Evolutionary conservation across 2,329 filamentous ascomycete species (phyloP).

Genomic region (Tolypocladium nubicola): DNA sequence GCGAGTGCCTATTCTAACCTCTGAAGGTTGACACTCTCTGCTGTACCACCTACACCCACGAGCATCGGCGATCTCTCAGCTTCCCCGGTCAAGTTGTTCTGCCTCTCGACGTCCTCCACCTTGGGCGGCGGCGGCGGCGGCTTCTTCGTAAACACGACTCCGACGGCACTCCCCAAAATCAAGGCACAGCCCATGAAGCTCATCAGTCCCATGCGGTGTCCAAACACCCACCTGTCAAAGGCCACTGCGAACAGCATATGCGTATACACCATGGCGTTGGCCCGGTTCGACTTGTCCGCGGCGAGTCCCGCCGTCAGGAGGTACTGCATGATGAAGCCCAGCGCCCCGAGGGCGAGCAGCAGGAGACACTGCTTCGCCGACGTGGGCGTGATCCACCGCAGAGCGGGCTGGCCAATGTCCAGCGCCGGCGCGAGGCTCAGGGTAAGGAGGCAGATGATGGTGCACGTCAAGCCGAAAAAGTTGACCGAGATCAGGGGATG

Average conservation of each 20-base stretch:
- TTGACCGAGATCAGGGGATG: constrained; percentile 80
- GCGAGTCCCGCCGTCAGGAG: constrained; percentile 69
- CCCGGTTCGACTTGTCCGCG: constrained; percentile 54
- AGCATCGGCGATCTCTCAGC: constrained; percentile 31
- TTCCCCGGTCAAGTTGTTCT: constrained; percentile 16
- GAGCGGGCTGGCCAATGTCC: constrained; percentile 32
- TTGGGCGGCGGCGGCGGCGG: constrained; percentile 15
- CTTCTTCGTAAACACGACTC: constrained; percentile 35
- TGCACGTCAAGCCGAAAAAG: constrained; percentile 67
- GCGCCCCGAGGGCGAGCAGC: constrained; percentile 56
- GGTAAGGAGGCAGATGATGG: constrained; percentile 51
- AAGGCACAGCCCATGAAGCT: constrained; percentile 40
- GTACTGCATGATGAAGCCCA: constrained; percentile 79
- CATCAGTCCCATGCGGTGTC: constrained; percentile 35
- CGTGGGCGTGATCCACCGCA: constrained; percentile 31
- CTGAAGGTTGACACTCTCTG: constrained; percentile 8
- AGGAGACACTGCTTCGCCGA: constrained; percentile 50
- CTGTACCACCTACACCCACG: constrained; percentile 16
- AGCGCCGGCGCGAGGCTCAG: constrained; percentile 42
- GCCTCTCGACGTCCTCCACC: constrained; percentile 23
- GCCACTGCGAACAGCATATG: constrained; percentile 45
- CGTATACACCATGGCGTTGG: constrained; percentile 48
- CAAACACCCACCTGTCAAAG: constrained; percentile 43
- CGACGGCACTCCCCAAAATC: constrained; percentile 42
- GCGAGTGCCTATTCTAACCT: constrained; percentile 1